phyloP scores from a whole-genome alignment of 192 early-diverging fungal species.

The Coemansia nantahalensis region DNA sequence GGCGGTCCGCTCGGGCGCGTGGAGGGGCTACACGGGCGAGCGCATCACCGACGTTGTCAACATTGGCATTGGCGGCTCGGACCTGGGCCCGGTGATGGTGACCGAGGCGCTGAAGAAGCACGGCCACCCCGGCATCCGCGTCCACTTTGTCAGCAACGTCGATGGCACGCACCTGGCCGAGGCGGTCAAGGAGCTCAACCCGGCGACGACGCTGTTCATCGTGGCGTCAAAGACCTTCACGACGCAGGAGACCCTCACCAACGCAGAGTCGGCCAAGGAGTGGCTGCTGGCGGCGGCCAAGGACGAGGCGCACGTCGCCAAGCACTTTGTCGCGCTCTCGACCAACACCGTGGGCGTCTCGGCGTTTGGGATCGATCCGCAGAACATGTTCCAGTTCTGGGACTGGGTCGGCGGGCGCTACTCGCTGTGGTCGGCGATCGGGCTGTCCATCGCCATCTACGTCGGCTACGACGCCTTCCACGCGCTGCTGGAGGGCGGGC shows the following conservation, averaged over 20 bases:
- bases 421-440: conserved; percentile 99
- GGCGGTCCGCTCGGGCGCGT: conserved; percentile 80
- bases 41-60: conserved; percentile 94
- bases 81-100: conserved; percentile 97
- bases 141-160: conserved; percentile 97
- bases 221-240: conserved; percentile 98
- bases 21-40: conserved; percentile 97
- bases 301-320: conserved; percentile 87
- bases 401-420: conserved; percentile 99
- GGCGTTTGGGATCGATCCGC: conserved; percentile 89
- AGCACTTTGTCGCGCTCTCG: conserved; percentile 98
- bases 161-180: conserved; percentile 98
- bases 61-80: conserved; percentile 98
- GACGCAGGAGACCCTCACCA: conserved; percentile 98
- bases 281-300: conserved; percentile 90
- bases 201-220: conserved; percentile 91
- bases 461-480: conserved; percentile 95
- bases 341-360: conserved; percentile 89
- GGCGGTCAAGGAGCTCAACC: conserved; percentile 78
- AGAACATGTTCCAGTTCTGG: conserved; percentile 99
- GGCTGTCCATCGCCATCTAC: conserved; percentile 94
- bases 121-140: conserved; percentile 70
- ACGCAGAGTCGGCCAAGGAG: conserved; percentile 87
- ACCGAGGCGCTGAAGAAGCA: conserved; percentile 98
- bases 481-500: conserved; percentile 82